phyloP scores from a whole-genome alignment of 495 filamentous ascomycete species.

The Xylaria palmicola region DNA sequence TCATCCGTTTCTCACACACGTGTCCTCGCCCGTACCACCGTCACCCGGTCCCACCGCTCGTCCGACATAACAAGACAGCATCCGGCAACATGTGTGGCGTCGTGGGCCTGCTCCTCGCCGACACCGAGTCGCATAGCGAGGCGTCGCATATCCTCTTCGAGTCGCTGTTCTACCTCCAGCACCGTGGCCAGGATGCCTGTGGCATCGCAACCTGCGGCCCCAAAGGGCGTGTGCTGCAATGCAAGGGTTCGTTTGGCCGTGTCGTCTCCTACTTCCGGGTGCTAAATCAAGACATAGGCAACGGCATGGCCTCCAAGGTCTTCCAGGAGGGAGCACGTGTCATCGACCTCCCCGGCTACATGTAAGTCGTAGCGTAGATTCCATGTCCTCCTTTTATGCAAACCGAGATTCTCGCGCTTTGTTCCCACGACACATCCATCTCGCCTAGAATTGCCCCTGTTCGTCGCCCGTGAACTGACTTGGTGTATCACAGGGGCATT shows the following conservation, averaged over 20 bases:
- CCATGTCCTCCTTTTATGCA: neutral
- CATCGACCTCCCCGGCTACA: conserved; percentile 74
- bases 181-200: conserved; percentile 87
- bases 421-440: too few relatives aligned
- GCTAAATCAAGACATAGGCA: conserved; percentile 40
- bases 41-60: neutral
- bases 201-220: conserved; percentile 78
- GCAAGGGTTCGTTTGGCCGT: conserved; percentile 56
- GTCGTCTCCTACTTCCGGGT: neutral
- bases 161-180: conserved; percentile 82
- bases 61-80: neutral
- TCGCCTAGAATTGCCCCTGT: too few relatives aligned
- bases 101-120: conserved; percentile 74
- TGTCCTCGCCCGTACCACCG: neutral
- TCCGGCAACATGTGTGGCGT: conserved; percentile 79
- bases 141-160: conserved; percentile 75
- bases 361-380: neutral
- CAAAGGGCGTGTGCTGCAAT: conserved; percentile 81
- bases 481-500: conserved; percentile 65
- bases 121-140: conserved; percentile 41
- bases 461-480: neutral
- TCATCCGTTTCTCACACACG: neutral
- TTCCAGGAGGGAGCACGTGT: conserved; percentile 77
- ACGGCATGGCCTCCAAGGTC: conserved; percentile 87
- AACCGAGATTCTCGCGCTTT: too few relatives aligned